These are phyloP conservation scores for Diaporthe ilicicola DNA, from an alignment of 2,329 filamentous ascomycete genomes.

Conservation along the genomic window DNA sequence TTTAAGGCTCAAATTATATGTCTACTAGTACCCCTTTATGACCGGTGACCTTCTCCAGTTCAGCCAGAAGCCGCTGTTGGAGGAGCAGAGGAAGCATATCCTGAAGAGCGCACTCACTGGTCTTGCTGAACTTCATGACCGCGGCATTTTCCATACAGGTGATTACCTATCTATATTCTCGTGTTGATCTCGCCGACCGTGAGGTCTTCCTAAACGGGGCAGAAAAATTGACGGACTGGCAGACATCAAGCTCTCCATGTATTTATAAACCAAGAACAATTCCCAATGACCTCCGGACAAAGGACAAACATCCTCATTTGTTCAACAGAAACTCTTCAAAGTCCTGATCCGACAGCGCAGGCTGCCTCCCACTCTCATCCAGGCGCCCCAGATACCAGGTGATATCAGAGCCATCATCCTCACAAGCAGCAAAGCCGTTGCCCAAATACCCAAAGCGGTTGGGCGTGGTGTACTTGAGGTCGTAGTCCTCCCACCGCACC, in stretches of 20 bases:
- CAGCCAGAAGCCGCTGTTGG: slow-evolving; percentile 1
- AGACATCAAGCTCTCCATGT: slow-evolving; percentile 43
- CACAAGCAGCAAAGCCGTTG: slow-evolving; percentile 36
- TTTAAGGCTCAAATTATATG: slow-evolving; percentile 30
- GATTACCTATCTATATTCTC: slow-evolving; percentile 1
- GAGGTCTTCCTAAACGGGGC: neutral
- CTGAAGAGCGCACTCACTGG: slow-evolving; percentile 35
- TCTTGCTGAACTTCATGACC: slow-evolving; percentile 44
- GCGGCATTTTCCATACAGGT: slow-evolving; percentile 44
- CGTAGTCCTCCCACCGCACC: slow-evolving; percentile 41
- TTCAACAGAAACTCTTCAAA: slow-evolving; percentile 36
- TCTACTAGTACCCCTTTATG: slow-evolving; percentile 32
- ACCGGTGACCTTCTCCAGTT: slow-evolving; percentile 26
- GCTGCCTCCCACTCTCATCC: slow-evolving; percentile 35
- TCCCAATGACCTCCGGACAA: neutral
- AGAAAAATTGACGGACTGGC: slow-evolving; percentile 5
- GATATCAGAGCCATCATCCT: slow-evolving; percentile 21
- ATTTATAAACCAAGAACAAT: neutral
- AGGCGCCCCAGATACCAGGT: slow-evolving; percentile 29
- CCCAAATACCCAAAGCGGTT: slow-evolving; percentile 41
- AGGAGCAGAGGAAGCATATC: slow-evolving; percentile 22
- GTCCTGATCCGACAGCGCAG: slow-evolving; percentile 37
- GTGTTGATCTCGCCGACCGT: neutral
- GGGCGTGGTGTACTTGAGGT: slow-evolving; percentile 36
- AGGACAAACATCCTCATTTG: neutral